These are phyloP conservation scores for Liriodendron chinense DNA, from an alignment of 164 flowering plant genomes.

Conservation along the genomic window DNA sequence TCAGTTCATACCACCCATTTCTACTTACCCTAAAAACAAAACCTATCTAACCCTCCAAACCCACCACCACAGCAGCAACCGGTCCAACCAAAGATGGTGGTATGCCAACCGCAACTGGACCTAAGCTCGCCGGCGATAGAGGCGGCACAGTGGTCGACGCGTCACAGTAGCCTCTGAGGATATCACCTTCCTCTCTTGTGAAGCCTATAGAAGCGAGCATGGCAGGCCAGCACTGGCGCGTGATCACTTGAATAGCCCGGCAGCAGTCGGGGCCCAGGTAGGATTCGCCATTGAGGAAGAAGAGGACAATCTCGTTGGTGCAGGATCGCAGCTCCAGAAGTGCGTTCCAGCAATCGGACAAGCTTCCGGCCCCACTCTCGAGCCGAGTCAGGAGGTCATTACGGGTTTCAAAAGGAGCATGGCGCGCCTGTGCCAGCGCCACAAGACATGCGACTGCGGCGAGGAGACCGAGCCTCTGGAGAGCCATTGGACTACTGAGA, in stretches of 20 bases:
- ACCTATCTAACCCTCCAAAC: not conserved
- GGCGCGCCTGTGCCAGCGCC: not conserved
- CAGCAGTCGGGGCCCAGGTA: conserved; percentile 23
- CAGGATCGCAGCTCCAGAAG: conserved; percentile 31
- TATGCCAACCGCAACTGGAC: not conserved
- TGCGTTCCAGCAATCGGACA: conserved; percentile 42
- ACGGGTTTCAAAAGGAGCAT: not conserved
- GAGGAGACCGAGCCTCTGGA: not conserved
- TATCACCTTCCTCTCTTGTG: conserved; percentile 19
- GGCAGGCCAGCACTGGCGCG: conserved; percentile 25
- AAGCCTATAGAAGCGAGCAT: conserved; percentile 20
- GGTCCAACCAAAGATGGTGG: not conserved
- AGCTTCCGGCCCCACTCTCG: not conserved
- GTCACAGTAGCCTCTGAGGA: conserved; percentile 25
- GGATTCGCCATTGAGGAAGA: conserved; percentile 25
- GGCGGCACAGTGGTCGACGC: conserved; percentile 5
- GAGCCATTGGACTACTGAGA: not conserved
- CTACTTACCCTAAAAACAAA: no score
- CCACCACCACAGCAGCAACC: not conserved
- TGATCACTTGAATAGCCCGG: conserved; percentile 13
- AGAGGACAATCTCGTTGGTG: conserved; percentile 19
- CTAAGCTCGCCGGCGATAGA: not conserved
- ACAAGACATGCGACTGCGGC: not conserved
- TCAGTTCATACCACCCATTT: not conserved
- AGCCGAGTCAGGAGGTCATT: not conserved